Base-by-base conservation (phyloP, 2,329 filamentous ascomycete species). In the Clonostachys byssicola region DNA sequence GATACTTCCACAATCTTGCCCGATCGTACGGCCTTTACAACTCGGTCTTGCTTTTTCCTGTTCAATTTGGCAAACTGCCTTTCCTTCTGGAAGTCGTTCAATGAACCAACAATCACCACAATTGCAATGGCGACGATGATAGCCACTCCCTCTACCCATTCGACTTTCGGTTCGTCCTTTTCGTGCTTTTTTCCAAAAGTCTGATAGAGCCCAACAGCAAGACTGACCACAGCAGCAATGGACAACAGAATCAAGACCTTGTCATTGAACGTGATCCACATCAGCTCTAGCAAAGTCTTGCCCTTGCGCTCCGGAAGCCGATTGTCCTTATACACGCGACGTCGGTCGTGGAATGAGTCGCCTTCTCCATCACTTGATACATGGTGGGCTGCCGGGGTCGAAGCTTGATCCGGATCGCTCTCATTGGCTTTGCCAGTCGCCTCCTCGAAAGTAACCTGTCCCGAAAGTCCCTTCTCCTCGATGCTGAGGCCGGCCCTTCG, bases 181-280 rank as follows among this genome's bases (percentile, higher is more conserved):
- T 70, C 59, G 51, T 87, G 82, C 5, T 73, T 54, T 17, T 70
- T 69, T 12, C 85, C 85, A 60, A 89, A 85, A 0, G 85, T 86
- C 62, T 90, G 85, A 62, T 90, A 92, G 1, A 91, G 71, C 43
- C 88, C 88, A 40, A 92, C 77, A 6, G 83, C 85, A 40, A 92
- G 74, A 41, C 87, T 90, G 44, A 92, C 80, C 36, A 82, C 73
- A 5, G 88, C 88, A 40, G 88, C 88, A 43, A 79, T 71, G 1
- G 85, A 87, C 47, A 90, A 72, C 6, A 90, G 71, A 49, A 89
- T 86, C 42, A 91, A 70, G 5, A 92, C 85, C 62, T 91, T 92
- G 73, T 92, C 88, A 66, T 91, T 89, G 63, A 89, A 89, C 0
- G 88, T 89, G 56, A 91, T 87, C 87, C 87, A 91, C 66, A 89